Base-by-base conservation (phyloP, 768 basidiomycete species). In the Lentinus brumalis region DNA sequence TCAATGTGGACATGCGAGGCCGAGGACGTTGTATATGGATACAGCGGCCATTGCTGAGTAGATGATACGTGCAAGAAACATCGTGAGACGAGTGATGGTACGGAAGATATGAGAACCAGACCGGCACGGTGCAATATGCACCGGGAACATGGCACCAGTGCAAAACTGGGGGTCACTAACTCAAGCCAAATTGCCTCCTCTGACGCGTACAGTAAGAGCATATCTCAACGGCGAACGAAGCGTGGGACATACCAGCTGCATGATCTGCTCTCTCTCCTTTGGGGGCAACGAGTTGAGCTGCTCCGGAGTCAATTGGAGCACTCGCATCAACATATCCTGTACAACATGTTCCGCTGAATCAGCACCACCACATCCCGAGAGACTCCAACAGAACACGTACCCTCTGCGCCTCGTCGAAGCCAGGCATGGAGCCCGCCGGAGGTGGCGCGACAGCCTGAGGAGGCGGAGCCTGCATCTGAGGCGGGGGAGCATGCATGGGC, bases 301-400 rank as follows among this genome's bases (percentile, higher is more conserved):
- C 47, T 91, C 93, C 49, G 80, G 86, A 1, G 89, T 88, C 70
- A 98, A 73, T 61, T 80, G 83, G 35, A 98, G 76, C 0, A 98
- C 94, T 76, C 95, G 94, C 74, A 93, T 81, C 55, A 97, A 71
- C 87, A 96, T 91, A 38, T 83, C 81, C 91, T 91, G 66, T 52
- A 53, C 68, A 56, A 74, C 64, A 52, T 35, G 35, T 11, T 11
- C 2, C 21, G 21, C 21, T 26, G 21, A 26, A 61, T 31, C 45
- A 60, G 50, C 29, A 50, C 35, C 16, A 5, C 40, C 41, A 18
- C 40, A 51, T 26, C 35, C 55, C 56, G 41, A 57, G 38, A 62
- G 56, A 76, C 73, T 50, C 45, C 49, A 51, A 59, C 32, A 40
- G 6, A 18, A 26, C 63, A 66, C 75, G 58, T 63, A 82, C 76